Percentiles rank a stretch among this genome's conserved stretches.
phyloP scores from a whole-genome alignment of 208 protist genomes.

The Jaenimonas drosophilae region DNA sequence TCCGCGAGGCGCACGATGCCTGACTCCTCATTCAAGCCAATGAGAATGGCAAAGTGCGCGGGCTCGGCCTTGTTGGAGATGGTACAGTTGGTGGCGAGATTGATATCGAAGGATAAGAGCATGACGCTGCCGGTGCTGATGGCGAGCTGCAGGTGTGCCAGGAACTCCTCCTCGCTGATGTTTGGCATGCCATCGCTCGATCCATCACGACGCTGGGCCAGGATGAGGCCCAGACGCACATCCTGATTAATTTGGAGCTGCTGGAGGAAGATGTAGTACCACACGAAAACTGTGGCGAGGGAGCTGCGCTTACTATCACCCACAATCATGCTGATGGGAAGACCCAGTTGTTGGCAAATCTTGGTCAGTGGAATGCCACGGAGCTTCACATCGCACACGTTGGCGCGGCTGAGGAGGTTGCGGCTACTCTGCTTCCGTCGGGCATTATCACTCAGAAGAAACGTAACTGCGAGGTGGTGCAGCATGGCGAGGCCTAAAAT shows the following conservation, averaged over 20 bases:
- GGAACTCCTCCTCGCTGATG: constrained; percentile 70
- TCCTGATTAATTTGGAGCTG: constrained; percentile 55
- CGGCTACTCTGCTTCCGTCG: constrained; percentile 50
- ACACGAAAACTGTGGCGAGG: constrained; percentile 52
- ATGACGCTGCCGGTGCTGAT: constrained; percentile 68
- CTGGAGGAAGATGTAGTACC: constrained; percentile 73
- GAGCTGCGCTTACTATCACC: constrained; percentile 39
- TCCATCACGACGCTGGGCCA: constrained; percentile 46
- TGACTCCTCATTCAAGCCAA: constrained; percentile 66
- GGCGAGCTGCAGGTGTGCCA: constrained; percentile 50
- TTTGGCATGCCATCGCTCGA: constrained; percentile 80
- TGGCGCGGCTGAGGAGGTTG: constrained; percentile 48
- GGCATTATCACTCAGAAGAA: constrained; percentile 49
- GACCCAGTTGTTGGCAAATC: constrained; percentile 62
- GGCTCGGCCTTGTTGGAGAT: constrained; percentile 44
- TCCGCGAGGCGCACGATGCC: constrained; percentile 75
- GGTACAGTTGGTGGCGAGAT: constrained; percentile 70
- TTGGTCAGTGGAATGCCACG: constrained; percentile 85
- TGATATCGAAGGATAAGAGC: constrained; percentile 84
- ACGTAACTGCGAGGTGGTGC: constrained; percentile 75
- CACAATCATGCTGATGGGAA: constrained; percentile 78
- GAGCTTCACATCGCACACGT: constrained; percentile 75
- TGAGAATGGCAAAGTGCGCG: constrained; percentile 83
- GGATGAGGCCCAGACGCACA: constrained; percentile 60
- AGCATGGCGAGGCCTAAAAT: constrained; percentile 82